Base-by-base conservation (phyloP, 2,329 filamentous ascomycete genomes). In the Xylaria arbuscula region DNA sequence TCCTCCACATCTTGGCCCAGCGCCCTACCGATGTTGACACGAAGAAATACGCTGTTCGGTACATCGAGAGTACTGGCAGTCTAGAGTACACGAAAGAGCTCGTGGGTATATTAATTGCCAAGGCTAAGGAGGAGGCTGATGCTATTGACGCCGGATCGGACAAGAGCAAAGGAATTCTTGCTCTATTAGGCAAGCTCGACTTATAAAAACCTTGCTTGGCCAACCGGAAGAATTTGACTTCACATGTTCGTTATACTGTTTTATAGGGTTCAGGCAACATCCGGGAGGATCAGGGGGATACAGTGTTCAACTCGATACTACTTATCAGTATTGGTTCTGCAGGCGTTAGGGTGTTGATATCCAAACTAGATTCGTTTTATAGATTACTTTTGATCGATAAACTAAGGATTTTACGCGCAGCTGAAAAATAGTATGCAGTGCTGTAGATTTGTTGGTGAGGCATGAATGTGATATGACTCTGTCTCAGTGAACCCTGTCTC, bases 1-100 rank as follows among this genome's bases (percentile, higher is more conserved):
- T 99, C 66, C 88, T 98, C 79, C 97, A 97, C 78, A 98, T 98
- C 65, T 85, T 98, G 48, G 93, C 93, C 80, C 94, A 98, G 80
- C 95, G 94, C 81, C 94, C 94, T 0, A 87, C 86, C 34, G 92
- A 98, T 75, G 90, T 93, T 55, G 92, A 96, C 75, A 93, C 98
- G 60, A 98, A 98, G 85, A 85, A 89, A 69, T 98, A 97, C 78
- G 96, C 96, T 2, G 90, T 98, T n/a, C 85, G 85, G 50, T 97
- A 97, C 78, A 97, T 99, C 93, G 91, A 97, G 80, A 86, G 87
- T 71, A 97, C 92, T 0, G 94, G 94, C 38, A 97, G 92, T 77
- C 98, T 99, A 77, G 90, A 90, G 61, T 97, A 98, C 79, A 95
- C 92, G 15, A 85, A 89, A 68, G 84, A 87, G 62, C 92, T 93